Evolutionary conservation across 129 eudicot genomes (phyloP).

Genomic region (Silybum marianum): DNA sequence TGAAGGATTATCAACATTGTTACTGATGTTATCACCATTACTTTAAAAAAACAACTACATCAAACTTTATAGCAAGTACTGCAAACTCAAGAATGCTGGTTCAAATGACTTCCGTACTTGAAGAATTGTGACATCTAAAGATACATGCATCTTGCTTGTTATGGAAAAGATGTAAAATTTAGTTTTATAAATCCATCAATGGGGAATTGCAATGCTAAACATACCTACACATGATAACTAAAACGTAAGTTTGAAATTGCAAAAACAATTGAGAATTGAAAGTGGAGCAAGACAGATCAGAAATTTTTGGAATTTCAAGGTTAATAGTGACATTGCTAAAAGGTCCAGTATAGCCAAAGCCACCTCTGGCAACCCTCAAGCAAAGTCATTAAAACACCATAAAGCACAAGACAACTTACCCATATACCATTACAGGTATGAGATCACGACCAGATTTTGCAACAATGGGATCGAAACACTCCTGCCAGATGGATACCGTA

Average conservation of each 20-base stretch:
- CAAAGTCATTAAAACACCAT: neutral
- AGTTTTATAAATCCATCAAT: neutral
- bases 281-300: neutral
- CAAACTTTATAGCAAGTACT: neutral
- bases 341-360: neutral
- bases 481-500: constrained; percentile 49
- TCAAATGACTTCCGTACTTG: neutral
- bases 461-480: constrained; percentile 90
- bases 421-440: constrained; percentile 98
- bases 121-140: neutral
- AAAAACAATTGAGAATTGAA: neutral
- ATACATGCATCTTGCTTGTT: neutral
- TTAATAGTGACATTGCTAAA: neutral
- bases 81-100: neutral
- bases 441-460: constrained; percentile 90
- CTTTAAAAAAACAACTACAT: neutral
- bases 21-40: neutral
- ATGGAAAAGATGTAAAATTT: neutral
- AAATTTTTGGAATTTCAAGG: neutral
- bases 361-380: neutral
- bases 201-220: neutral
- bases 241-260: neutral
- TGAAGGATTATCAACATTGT: neutral
- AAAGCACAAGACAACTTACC: constrained; percentile 53
- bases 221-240: constrained; percentile 2